Conservation (phyloP, 169 alveolate species). For the Babesia caballi region DNA sequence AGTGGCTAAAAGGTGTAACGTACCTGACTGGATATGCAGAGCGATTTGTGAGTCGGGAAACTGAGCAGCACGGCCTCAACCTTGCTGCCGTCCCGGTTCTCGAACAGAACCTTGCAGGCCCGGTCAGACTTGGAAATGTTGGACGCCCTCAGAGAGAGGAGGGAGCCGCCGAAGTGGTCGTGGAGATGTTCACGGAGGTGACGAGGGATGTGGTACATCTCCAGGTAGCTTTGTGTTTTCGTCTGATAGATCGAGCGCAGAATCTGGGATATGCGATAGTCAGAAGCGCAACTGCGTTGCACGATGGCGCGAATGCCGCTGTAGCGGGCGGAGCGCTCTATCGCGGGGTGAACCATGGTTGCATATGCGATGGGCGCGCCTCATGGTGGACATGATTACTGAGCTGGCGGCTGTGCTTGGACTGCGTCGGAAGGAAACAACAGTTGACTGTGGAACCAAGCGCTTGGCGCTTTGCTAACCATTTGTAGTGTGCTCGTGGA, state of each 20-base stretch:
- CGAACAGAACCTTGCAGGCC: slow-evolving; percentile 78
- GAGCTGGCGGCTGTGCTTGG: no score
- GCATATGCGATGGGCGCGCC: not conserved
- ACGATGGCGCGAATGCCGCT: slow-evolving; percentile 12
- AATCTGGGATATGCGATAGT: slow-evolving; percentile 69
- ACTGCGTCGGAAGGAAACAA: no score
- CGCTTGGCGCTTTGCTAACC: no score
- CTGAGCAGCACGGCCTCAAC: slow-evolving; percentile 80
- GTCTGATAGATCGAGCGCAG: slow-evolving; percentile 67
- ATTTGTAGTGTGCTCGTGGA: no score
- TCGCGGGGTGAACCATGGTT: slow-evolving; percentile 8
- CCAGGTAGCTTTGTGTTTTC: slow-evolving; percentile 47
- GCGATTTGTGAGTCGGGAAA: slow-evolving; percentile 79
- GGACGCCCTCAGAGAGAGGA: slow-evolving; percentile 67
- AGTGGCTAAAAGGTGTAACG: not conserved
- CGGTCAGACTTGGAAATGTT: slow-evolving; percentile 68
- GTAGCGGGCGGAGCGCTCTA: slow-evolving; percentile 57
- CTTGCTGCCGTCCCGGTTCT: slow-evolving; percentile 75
- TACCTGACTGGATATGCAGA: slow-evolving; percentile 83
- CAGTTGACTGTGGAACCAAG: no score
- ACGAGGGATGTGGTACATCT: slow-evolving; percentile 75
- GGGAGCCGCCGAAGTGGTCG: slow-evolving; percentile 53
- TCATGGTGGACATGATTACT: not conserved
- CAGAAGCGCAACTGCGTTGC: slow-evolving; percentile 40
- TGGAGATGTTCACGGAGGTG: slow-evolving; percentile 62